Percentiles rank a stretch among this genome's conserved stretches.
Evolutionary conservation across 116 monocot genomes (phyloP).

Genomic region (Cymodocea nodosa): DNA sequence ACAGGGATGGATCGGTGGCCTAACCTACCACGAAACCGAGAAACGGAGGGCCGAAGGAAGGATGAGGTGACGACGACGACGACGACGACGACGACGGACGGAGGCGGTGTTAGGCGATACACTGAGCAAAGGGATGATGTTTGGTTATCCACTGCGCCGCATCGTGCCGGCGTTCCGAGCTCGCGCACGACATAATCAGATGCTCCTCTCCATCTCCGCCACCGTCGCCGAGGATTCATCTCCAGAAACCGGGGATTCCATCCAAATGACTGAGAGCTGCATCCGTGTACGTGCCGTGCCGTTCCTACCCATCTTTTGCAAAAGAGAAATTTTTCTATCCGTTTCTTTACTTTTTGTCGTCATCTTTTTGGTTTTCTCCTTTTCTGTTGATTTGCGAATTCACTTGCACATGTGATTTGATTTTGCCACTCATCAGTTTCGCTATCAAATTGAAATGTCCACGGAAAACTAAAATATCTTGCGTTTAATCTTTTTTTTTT

Average conservation of each 20-base stretch:
- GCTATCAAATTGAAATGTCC: neutral
- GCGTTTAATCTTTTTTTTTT: too few relatives aligned
- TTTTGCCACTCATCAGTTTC: neutral
- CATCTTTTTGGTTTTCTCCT: neutral
- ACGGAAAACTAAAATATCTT: too few relatives aligned
- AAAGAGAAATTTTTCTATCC: too few relatives aligned
- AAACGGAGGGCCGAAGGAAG: too few relatives aligned
- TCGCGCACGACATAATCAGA: neutral
- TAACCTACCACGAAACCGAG: too few relatives aligned
- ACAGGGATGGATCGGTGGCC: too few relatives aligned
- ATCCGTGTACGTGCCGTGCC: neutral
- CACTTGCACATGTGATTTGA: too few relatives aligned
- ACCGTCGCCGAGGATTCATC: neutral
- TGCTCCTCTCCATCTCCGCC: constrained; percentile 7
- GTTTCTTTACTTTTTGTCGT: neutral
- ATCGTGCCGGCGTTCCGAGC: neutral
- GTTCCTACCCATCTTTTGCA: neutral
- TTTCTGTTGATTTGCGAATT: too few relatives aligned
- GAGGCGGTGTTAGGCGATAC: too few relatives aligned
- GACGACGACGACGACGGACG: too few relatives aligned
- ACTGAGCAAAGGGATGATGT: neutral
- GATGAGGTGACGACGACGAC: too few relatives aligned
- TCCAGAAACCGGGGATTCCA: neutral
- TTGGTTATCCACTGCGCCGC: neutral
- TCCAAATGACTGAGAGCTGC: constrained; percentile 4